phyloP scores from a whole-genome alignment of 495 filamentous ascomycete species.

The Terfezia boudieri region DNA sequence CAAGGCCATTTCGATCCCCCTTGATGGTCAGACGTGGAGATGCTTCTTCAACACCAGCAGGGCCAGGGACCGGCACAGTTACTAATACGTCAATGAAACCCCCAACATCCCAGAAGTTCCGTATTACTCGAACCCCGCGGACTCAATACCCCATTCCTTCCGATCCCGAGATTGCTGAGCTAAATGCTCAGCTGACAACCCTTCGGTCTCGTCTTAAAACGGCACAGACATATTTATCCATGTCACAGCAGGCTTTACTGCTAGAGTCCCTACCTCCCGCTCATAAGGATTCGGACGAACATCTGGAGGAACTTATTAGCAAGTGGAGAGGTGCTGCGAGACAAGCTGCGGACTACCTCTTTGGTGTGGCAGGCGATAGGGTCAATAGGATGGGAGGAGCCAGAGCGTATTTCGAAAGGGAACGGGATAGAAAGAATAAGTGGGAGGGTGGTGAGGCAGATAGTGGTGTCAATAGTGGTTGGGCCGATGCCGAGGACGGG shows the following conservation, averaged over 20 bases:
- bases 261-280: constrained; percentile 9
- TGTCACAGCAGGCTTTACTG: constrained; percentile 12
- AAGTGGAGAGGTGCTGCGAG: constrained; percentile 19
- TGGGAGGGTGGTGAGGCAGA: constrained; percentile 14
- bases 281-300: constrained; percentile 9
- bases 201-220: constrained; percentile 7
- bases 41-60: too few species aligned
- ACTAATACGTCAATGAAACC: too few species aligned
- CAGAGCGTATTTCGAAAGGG: constrained; percentile 12
- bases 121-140: background rate
- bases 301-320: constrained; percentile 22
- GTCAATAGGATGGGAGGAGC: constrained; percentile 15
- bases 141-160: background rate
- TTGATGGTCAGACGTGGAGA: background rate
- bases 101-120: too few species aligned
- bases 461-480: background rate
- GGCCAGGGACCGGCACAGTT: too few species aligned
- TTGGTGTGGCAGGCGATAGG: constrained; percentile 14
- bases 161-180: constrained; percentile 9
- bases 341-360: constrained; percentile 14
- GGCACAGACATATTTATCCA: constrained; percentile 9
- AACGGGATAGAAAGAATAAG: constrained; percentile 11
- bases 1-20: background rate
- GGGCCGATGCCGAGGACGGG: background rate
- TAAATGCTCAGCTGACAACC: constrained; percentile 11